Conservation (phyloP, 2,329 filamentous ascomycete genomes). For the Fusarium pseudocircinatum region DNA sequence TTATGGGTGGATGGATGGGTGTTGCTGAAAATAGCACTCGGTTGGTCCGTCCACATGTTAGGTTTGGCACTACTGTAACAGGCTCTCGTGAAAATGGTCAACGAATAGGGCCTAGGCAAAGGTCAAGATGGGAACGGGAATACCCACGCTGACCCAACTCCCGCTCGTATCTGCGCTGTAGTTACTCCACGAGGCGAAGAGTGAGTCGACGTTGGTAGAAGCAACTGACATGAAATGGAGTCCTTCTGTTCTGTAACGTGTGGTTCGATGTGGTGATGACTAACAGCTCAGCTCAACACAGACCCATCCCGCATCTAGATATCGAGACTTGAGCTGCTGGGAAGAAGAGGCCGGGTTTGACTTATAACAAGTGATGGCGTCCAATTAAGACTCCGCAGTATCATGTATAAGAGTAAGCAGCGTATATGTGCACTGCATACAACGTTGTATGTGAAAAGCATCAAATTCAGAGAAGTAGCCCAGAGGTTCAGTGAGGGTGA, state of each 20-base stretch:
- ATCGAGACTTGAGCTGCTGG: neutral
- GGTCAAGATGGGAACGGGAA: slow-evolving; percentile 4
- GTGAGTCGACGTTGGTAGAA: slow-evolving; percentile 4
- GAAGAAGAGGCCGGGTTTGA: neutral
- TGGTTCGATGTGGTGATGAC: slow-evolving; percentile 8
- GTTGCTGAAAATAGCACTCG: slow-evolving; percentile 32
- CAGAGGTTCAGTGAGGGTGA: neutral
- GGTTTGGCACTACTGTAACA: slow-evolving; percentile 18
- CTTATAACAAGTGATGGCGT: slow-evolving; percentile 1
- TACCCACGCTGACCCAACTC: neutral
- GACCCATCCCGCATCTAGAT: neutral
- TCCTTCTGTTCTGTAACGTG: neutral
- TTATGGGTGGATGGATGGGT: neutral
- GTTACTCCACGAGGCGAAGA: neutral
- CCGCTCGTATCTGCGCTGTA: slow-evolving; percentile 29
- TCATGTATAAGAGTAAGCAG: neutral
- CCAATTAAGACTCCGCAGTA: neutral
- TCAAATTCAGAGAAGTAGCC: neutral
- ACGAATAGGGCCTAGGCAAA: slow-evolving; percentile 18
- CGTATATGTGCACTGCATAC: slow-evolving; percentile 9
- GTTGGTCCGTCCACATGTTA: slow-evolving; percentile 3
- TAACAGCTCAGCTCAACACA: neutral
- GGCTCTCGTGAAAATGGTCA: slow-evolving; percentile 16
- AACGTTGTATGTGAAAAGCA: slow-evolving; percentile 23
- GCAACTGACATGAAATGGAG: neutral